phyloP scores from a whole-genome alignment of 148 eudicot genomes.

The Dysphania ambrosioides region DNA sequence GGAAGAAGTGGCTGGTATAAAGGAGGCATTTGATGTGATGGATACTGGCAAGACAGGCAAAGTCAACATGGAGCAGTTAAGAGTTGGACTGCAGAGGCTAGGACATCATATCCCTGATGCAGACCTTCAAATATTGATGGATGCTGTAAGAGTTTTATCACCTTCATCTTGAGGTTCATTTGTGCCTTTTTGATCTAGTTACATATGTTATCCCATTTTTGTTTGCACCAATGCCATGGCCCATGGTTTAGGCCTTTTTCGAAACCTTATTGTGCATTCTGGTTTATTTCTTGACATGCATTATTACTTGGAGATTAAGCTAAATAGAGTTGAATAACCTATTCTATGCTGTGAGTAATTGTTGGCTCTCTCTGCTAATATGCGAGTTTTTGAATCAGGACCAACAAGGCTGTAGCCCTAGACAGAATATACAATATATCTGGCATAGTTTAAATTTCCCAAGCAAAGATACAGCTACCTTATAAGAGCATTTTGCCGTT shows the following conservation, averaged over 20 bases:
- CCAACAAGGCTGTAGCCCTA: neutral
- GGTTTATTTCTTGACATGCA: neutral
- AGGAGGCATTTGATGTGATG: conserved; percentile 68
- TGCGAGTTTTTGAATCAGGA: neutral
- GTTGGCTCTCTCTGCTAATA: neutral
- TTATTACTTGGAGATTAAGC: neutral
- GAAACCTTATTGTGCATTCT: too few relatives aligned
- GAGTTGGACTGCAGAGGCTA: conserved; percentile 51
- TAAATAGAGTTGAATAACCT: neutral
- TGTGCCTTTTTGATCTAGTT: neutral
- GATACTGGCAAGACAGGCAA: conserved; percentile 61
- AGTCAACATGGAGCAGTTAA: conserved; percentile 62
- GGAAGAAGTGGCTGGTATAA: conserved; percentile 77
- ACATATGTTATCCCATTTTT: neutral
- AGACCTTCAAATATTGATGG: conserved; percentile 73
- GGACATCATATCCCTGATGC: conserved; percentile 68
- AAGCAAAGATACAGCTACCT: neutral
- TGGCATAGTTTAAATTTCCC: neutral
- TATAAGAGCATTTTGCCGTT: neutral
- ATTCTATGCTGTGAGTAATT: neutral
- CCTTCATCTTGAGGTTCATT: neutral
- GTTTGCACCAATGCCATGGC: too few relatives aligned
- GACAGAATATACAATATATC: neutral
- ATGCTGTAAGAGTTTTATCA: conserved; percentile 47
- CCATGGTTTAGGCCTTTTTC: too few relatives aligned